phyloP scores from a whole-genome alignment of 2,329 filamentous ascomycete genomes.

The Ophiostoma ips region DNA sequence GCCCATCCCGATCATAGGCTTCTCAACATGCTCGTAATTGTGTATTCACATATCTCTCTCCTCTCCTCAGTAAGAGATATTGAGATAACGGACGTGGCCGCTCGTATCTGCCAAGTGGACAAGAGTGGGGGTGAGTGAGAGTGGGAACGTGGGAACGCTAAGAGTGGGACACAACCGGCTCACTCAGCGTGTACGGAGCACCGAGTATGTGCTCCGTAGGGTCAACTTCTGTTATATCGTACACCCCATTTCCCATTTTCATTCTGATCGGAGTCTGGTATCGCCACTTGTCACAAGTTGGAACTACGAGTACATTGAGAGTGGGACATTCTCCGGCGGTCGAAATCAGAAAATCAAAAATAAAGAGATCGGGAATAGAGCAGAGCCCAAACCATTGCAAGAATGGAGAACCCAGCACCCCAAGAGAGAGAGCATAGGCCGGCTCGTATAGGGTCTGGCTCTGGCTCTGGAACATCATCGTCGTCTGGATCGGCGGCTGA shows the following conservation, averaged over 20 bases:
- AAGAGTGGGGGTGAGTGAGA: neutral
- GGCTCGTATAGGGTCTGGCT: neutral
- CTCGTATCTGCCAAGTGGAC: neutral
- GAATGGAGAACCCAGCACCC: constrained; percentile 3
- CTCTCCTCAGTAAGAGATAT: neutral
- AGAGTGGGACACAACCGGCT: neutral
- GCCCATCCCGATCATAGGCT: neutral
- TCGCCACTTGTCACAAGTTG: neutral
- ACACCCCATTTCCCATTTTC: neutral
- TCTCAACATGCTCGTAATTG: neutral
- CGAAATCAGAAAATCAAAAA: neutral
- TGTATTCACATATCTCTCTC: neutral
- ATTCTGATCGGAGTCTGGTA: neutral
- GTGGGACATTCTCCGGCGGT: neutral
- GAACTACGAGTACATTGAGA: neutral
- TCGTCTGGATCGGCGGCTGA: neutral
- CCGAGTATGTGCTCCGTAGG: too few relatives aligned
- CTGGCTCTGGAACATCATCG: neutral
- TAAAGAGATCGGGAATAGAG: neutral
- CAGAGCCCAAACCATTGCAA: neutral
- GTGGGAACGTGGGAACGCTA: neutral
- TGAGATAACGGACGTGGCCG: neutral
- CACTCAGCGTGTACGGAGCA: too few relatives aligned
- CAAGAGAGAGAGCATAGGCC: neutral
- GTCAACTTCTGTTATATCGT: too few relatives aligned